Conservation (phyloP, 345 rosid genomes). For the Combretum micranthum region DNA sequence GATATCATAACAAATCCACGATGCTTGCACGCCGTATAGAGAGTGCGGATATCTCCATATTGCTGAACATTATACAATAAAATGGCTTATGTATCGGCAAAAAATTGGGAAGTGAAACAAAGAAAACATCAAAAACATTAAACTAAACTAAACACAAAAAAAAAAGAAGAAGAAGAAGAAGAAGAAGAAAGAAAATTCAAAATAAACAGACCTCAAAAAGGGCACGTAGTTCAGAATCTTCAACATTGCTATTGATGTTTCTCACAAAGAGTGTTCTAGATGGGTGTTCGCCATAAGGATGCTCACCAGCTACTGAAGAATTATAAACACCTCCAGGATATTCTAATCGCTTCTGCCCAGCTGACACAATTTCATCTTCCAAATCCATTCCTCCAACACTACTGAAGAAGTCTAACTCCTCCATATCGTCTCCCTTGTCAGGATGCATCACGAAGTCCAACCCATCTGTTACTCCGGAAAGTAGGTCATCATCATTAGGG, state of each 20-base stretch:
- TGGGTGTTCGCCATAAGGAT: conserved; percentile 34
- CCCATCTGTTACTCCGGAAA: conserved; percentile 49
- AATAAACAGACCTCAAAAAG: conserved; percentile 45
- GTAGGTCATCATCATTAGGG: conserved; percentile 58
- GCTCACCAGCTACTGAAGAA: conserved; percentile 27
- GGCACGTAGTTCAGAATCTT: conserved; percentile 50
- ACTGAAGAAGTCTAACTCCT: conserved; percentile 59
- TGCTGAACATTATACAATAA: conserved; percentile 18
- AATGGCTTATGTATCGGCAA: neutral
- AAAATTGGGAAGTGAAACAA: conserved; percentile 4
- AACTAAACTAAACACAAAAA: neutral
- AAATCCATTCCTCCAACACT: conserved; percentile 70
- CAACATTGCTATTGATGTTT: conserved; percentile 42
- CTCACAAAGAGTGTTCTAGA: conserved; percentile 55
- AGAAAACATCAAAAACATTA: neutral
- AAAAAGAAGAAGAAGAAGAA: neutral
- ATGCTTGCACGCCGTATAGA: conserved; percentile 47
- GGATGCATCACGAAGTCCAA: conserved; percentile 16
- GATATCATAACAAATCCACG: conserved; percentile 47
- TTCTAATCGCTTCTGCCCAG: conserved; percentile 21
- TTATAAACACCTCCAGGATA: conserved; percentile 23
- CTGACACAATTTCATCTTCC: conserved; percentile 32
- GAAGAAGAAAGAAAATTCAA: neutral
- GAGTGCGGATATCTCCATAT: conserved; percentile 41
- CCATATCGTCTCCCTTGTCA: conserved; percentile 34